Percentiles rank a stretch among this genome's conserved stretches.
These are phyloP conservation scores for Calcarisporium arbuscula DNA, from an alignment of 2,329 filamentous ascomycete species.

Conservation along the genomic window DNA sequence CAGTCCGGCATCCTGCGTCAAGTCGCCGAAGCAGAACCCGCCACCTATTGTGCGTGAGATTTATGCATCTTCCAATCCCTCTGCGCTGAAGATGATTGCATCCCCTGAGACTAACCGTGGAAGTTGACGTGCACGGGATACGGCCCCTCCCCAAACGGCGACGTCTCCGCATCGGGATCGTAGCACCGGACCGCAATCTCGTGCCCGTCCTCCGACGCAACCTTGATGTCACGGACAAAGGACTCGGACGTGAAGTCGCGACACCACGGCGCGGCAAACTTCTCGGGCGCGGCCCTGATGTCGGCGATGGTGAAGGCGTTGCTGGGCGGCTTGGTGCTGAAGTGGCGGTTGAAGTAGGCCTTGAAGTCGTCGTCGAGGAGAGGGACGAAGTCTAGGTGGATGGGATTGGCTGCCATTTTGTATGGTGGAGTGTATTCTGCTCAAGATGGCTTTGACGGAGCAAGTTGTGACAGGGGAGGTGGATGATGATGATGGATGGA, in stretches of 20 bases:
- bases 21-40: conserved; percentile 5
- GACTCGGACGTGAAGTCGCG: conserved; percentile 6
- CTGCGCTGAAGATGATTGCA: too few species aligned
- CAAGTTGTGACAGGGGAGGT: too few species aligned
- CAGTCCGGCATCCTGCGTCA: conserved; percentile 5
- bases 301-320: conserved; percentile 3
- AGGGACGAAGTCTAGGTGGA: conserved; percentile 1
- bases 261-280: conserved; percentile 8
- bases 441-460: too few species aligned
- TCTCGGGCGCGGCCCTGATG: conserved; percentile 2
- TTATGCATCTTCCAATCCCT: too few species aligned
- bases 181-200: conserved; percentile 5
- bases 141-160: conserved; percentile 6
- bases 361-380: conserved; percentile 7
- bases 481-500: too few species aligned
- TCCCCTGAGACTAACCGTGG: conserved; percentile 8
- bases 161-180: conserved; percentile 6
- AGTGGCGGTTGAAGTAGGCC: conserved; percentile 8
- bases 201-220: conserved; percentile 6
- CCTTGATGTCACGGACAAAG: conserved; percentile 7
- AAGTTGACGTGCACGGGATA: conserved; percentile 7
- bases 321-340: conserved; percentile 2
- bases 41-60: too few species aligned
- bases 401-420: too few species aligned
- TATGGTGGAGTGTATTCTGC: too few species aligned